These are phyloP conservation scores for Thuja plicata DNA, from an alignment of 83 land plant genomes.

Conservation along the genomic window DNA sequence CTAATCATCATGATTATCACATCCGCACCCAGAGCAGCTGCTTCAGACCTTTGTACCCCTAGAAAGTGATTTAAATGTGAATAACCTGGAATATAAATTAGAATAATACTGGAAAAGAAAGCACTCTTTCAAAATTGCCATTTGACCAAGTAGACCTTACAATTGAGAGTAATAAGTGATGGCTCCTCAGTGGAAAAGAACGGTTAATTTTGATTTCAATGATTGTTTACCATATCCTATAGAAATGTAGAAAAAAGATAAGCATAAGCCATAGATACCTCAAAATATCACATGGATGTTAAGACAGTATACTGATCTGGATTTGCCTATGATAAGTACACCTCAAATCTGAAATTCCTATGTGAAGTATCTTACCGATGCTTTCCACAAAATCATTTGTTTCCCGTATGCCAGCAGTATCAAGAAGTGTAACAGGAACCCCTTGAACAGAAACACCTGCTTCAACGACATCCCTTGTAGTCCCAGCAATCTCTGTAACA, in stretches of 20 bases:
- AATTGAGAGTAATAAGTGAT: background rate
- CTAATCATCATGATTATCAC: slow-evolving; percentile 80
- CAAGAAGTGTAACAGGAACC: slow-evolving; percentile 89
- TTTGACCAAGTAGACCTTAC: background rate
- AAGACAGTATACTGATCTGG: background rate
- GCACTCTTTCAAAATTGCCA: background rate
- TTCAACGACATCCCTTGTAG: slow-evolving; percentile 96
- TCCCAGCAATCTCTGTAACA: slow-evolving; percentile 94
- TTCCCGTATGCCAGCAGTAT: slow-evolving; percentile 95
- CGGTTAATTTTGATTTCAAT: background rate
- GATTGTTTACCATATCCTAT: background rate
- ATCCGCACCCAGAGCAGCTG: slow-evolving; percentile 89
- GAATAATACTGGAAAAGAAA: background rate
- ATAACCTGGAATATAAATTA: background rate
- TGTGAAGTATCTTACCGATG: slow-evolving; percentile 60
- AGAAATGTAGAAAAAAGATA: background rate
- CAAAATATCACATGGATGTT: background rate
- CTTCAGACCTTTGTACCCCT: slow-evolving; percentile 96
- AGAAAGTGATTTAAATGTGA: slow-evolving; percentile 11
- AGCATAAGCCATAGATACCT: background rate
- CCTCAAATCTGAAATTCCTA: slow-evolving; percentile 3
- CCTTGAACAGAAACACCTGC: slow-evolving; percentile 80
- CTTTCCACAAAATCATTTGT: slow-evolving; percentile 89
- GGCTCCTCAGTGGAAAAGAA: background rate
- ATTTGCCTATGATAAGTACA: background rate